Percentiles rank a stretch among this genome's conserved stretches.
phyloP scores from a whole-genome alignment of 192 early-diverging fungal species.

The Podila verticillata region DNA sequence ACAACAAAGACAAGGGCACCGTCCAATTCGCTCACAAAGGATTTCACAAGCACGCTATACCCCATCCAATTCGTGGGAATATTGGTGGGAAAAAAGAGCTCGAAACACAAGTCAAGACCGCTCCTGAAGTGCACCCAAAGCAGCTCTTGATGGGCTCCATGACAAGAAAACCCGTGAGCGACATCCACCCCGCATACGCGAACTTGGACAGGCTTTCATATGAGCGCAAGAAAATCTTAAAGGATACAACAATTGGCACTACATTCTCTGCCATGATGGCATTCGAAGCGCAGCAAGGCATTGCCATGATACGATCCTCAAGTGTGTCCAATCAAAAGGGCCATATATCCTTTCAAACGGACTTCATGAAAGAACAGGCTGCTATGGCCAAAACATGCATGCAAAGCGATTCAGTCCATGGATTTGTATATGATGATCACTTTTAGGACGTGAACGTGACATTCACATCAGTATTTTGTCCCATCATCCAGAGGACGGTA shows the following conservation, averaged over 20 bases:
- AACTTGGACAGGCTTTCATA: background rate
- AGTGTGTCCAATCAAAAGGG: background rate
- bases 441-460: conserved; percentile 11
- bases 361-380: background rate
- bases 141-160: background rate
- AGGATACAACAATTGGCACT: background rate
- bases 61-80: background rate
- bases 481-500: conserved; percentile 8
- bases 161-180: background rate
- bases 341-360: conserved; percentile 13
- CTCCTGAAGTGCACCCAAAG: conserved; percentile 1
- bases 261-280: background rate
- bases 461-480: conserved; percentile 16
- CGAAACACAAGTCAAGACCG: background rate
- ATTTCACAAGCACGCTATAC: conserved; percentile 8
- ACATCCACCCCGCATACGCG: background rate
- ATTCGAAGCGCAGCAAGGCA: background rate
- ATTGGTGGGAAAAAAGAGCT: background rate
- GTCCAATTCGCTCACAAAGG: background rate
- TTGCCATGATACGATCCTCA: background rate
- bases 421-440: background rate
- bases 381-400: background rate
- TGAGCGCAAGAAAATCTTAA: background rate
- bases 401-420: conserved; percentile 23
- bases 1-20: background rate